A percentile compares a stretch with the other conserved stretches of the same genome.
These are phyloP conservation scores for Pyricularia grisea DNA, from an alignment of 2,329 filamentous ascomycete species.

Conservation along the genomic window DNA sequence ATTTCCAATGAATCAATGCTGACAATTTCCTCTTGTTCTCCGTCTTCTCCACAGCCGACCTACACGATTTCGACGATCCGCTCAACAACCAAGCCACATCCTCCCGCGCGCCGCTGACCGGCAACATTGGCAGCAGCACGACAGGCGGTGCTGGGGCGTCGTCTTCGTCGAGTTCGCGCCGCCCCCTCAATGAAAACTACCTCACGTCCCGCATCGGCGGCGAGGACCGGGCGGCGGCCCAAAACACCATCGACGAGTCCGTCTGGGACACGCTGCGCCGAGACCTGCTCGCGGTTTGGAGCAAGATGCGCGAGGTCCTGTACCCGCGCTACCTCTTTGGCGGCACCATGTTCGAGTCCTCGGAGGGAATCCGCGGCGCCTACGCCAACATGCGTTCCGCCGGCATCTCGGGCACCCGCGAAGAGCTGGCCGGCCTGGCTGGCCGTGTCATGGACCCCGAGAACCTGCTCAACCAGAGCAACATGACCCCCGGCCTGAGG, in stretches of 20 bases:
- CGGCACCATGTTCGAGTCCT: constrained; percentile 52
- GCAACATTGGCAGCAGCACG: constrained; percentile 57
- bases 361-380: constrained; percentile 45
- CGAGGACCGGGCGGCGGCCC: constrained; percentile 80
- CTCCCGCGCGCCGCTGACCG: constrained; percentile 71
- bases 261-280: constrained; percentile 96
- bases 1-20: constrained; percentile 1
- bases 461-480: constrained; percentile 46
- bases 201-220: constrained; percentile 84
- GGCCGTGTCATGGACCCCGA: constrained; percentile 57
- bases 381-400: constrained; percentile 52
- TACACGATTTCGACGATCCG: constrained; percentile 90
- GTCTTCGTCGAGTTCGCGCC: constrained; percentile 38
- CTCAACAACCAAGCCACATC: constrained; percentile 49
- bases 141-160: neutral
- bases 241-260: constrained; percentile 92
- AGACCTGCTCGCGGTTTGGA: constrained; percentile 88
- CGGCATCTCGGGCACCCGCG: constrained; percentile 48
- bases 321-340: constrained; percentile 89
- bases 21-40: neutral
- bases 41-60: constrained; percentile 48
- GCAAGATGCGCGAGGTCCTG: constrained; percentile 95
- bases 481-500: constrained; percentile 81
- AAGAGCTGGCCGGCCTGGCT: constrained; percentile 52
- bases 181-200: constrained; percentile 63